Percentiles rank a stretch among this genome's conserved stretches.
These are phyloP conservation scores for Aspergillus phoenicis DNA, from an alignment of 2,329 filamentous ascomycete genomes.

Conservation along the genomic window DNA sequence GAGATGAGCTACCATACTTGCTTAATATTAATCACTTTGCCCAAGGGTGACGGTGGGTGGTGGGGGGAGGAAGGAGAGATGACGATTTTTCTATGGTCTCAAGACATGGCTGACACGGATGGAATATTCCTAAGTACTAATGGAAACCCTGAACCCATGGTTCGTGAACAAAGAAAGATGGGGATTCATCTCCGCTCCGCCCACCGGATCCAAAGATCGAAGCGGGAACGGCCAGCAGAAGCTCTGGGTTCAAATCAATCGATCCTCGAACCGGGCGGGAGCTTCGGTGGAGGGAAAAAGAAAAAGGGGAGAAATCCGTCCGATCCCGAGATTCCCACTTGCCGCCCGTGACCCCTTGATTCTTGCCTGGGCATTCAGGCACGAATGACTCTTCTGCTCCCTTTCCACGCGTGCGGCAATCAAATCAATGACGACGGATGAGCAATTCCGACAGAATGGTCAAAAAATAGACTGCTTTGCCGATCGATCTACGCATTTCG, in stretches of 20 bases:
- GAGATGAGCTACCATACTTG: conserved; percentile 9
- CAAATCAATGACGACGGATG: too few species aligned
- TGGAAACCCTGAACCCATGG: conserved; percentile 3
- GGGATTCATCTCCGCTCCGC: neutral
- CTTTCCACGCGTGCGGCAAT: too few species aligned
- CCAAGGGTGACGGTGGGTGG: conserved; percentile 7
- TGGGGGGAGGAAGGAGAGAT: neutral
- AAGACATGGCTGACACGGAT: neutral
- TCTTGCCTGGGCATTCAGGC: neutral
- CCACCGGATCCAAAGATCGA: neutral
- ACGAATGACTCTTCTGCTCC: neutral
- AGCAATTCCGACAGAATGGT: too few species aligned
- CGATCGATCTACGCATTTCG: too few species aligned
- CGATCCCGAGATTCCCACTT: neutral
- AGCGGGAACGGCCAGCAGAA: neutral
- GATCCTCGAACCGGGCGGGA: neutral
- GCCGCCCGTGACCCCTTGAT: neutral
- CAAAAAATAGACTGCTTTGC: too few species aligned
- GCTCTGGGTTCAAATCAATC: neutral
- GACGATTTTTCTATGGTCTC: neutral
- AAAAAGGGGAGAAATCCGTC: too few species aligned
- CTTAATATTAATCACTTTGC: conserved; percentile 7
- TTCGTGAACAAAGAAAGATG: neutral
- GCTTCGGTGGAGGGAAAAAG: neutral
- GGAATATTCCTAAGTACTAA: neutral